These are phyloP conservation scores for Pythium sukuiense DNA, from an alignment of 352 stramenopile species.

Conservation along the genomic window DNA sequence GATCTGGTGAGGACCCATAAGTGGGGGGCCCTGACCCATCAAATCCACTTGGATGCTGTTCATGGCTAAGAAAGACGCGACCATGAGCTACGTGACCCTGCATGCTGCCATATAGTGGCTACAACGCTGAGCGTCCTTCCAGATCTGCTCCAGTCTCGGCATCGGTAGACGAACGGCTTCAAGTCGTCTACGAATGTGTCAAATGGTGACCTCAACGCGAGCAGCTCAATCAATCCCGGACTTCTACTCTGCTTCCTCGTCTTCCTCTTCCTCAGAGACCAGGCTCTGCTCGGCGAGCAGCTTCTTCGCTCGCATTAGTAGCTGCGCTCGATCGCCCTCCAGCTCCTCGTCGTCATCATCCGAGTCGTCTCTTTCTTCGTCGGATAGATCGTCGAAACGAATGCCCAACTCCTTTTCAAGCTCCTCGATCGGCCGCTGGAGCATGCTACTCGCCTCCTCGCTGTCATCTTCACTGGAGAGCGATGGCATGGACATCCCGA, in stretches of 20 bases:
- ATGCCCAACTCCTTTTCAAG: conserved; percentile 70
- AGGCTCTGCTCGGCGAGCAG: conserved; percentile 27
- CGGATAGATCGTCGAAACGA: conserved; percentile 58
- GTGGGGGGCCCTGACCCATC: too few species aligned
- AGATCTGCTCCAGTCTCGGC: too few species aligned
- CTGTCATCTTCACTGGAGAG: conserved; percentile 29
- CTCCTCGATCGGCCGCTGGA: conserved; percentile 71
- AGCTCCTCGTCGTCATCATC: conserved; percentile 34
- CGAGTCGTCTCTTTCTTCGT: conserved; percentile 55
- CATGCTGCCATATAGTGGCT: too few species aligned
- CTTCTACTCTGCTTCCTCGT: conserved; percentile 26
- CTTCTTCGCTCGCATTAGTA: conserved; percentile 28
- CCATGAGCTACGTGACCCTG: too few species aligned
- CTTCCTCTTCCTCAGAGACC: conserved; percentile 31
- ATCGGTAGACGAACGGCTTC: too few species aligned
- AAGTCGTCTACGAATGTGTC: neutral
- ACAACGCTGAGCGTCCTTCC: too few species aligned
- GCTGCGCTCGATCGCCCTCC: conserved; percentile 27
- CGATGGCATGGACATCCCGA: conserved; percentile 12
- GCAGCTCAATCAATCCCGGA: neutral
- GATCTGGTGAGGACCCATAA: neutral
- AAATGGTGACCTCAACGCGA: neutral
- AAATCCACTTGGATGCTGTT: too few species aligned
- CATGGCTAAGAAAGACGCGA: too few species aligned
- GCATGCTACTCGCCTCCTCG: conserved; percentile 27